Evolutionary conservation across 768 basidiomycete species (phyloP), one percentile per base, ranked within the genome.

Genomic region (Trametes cubensis): DNA sequence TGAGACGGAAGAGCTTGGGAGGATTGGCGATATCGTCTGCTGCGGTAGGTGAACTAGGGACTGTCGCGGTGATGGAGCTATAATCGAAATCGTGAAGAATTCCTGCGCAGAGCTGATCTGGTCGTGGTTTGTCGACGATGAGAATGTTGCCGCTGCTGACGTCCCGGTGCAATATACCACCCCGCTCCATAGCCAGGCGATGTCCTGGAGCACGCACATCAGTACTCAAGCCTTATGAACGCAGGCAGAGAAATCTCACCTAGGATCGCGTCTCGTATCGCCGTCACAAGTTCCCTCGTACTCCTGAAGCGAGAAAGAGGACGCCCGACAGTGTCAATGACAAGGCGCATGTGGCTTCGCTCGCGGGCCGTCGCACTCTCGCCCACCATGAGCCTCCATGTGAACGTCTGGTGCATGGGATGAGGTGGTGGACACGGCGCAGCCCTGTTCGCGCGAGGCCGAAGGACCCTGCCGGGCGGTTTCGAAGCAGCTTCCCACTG

Each of bases 331-430:
- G 49, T 52, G 30, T 60, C 55, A 18, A 57, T 13, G 3, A 60
- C 61, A 13, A 66, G 40, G 15, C 65, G 61, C 49, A 60, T 56
- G 34, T 62, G 65, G 20, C 58, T 60, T 1, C 61, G 61, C 39
- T 66, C 61, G 6, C 20, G 21, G 7, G 40, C 17, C 8, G 15
- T 10, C 18, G 6, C 20, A 8, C 44, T 30, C 4, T 26, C 26
- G 0, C 49, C 46, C 1, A 14, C 15, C 6, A 28, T 21, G 40
- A 58, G 38, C 15, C 47, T 49, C 34, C 53, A 56, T 2, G 60
- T 55, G 6, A 26, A 46, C n/a, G 64, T 66, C 25, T 55, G 45
- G 25, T 65, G 60, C 42, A 38, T 48, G 13, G 46, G 42, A 41
- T 30, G 40, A 21, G 42, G 51, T 6, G 5, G 34, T 11, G 10